Evolutionary conservation across 2,329 filamentous ascomycete genomes (phyloP), one percentile per base, ranked within the genome.

Genomic region (Aspergillus bombycis): DNA sequence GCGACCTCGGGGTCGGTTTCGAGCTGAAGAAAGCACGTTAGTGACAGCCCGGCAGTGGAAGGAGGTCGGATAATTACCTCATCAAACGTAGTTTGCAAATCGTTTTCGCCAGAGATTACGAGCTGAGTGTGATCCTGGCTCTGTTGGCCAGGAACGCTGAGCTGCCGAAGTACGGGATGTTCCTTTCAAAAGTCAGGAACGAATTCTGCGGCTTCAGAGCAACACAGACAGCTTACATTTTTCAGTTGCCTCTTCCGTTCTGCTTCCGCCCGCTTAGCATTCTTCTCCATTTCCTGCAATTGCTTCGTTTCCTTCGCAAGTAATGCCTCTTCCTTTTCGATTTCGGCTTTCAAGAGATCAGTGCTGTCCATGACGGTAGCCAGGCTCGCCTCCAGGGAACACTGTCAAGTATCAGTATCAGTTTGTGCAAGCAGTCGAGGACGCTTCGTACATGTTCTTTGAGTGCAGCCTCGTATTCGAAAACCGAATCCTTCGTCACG

Each of bases 391-490:
- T 81, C 79, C 5, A 82, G 66, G 1, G 72, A 65, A 19, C 74
- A 72, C 79, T 80, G 43, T 26, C 32, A 32, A 34, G 4, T 12
- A 50, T 75, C 60, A 71, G 66, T 32, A 63, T 4, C 26, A 14
- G 6, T 52, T 45, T n/a, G 45, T 3, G 9, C 16, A 12, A 36
- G 11, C 32, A 50, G 12, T 16, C 11, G 12, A 57, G 6, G 12
- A 36, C 7, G 30, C 43, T 57, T 67, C 78, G 54, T 70, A 80
- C 79, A 70, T 80, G 79, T 65, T 80, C 79, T 62, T 79, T 72
- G 10, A 82, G 71, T 6, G 76, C 78, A 57, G 77, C 71, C 62
- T 81, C 80, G 52, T 80, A 80, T 65, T 81, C 78, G 65, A 82
- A 82, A 57, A 73, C 75, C 0, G 74, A 74, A 48, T 80, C 79